A percentile compares a stretch with the other conserved stretches of the same genome.
phyloP scores from a whole-genome alignment of 371 early-diverging fungal species.

The Mortierella polycephala region DNA sequence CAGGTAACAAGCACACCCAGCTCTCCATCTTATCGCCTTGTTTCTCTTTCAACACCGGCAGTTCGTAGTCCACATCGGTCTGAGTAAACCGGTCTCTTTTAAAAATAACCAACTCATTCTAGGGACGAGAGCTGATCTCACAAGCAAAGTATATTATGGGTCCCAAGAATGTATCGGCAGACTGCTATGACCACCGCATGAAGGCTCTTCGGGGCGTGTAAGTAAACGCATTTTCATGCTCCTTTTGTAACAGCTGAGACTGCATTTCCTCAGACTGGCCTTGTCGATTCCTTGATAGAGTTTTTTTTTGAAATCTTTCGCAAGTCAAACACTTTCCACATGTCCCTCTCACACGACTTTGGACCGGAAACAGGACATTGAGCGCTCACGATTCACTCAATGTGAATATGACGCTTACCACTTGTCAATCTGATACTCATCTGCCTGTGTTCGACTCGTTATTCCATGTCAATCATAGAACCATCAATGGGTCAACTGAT shows the following conservation, averaged over 20 bases:
- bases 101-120: background rate
- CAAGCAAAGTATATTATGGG: slow-evolving; percentile 55
- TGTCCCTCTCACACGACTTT: too few relatives aligned
- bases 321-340: too few relatives aligned
- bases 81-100: background rate
- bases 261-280: too few relatives aligned
- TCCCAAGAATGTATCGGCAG: slow-evolving; percentile 46
- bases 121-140: slow-evolving; percentile 48
- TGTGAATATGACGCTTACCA: too few relatives aligned
- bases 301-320: background rate
- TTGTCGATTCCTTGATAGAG: background rate
- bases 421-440: background rate
- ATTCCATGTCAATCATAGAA: background rate
- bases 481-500: slow-evolving; percentile 10
- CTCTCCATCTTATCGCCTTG: background rate
- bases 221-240: background rate
- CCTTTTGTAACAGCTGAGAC: background rate
- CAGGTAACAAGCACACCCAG: slow-evolving; percentile 18
- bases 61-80: background rate
- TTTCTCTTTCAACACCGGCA: background rate
- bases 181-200: slow-evolving; percentile 52
- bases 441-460: background rate
- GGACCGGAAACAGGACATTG: too few relatives aligned
- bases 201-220: slow-evolving; percentile 52
- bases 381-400: too few relatives aligned